Evolutionary conservation across 306 rosid genomes (phyloP), one percentile per base, ranked within the genome.

Genomic region (Abrus precatorius): DNA sequence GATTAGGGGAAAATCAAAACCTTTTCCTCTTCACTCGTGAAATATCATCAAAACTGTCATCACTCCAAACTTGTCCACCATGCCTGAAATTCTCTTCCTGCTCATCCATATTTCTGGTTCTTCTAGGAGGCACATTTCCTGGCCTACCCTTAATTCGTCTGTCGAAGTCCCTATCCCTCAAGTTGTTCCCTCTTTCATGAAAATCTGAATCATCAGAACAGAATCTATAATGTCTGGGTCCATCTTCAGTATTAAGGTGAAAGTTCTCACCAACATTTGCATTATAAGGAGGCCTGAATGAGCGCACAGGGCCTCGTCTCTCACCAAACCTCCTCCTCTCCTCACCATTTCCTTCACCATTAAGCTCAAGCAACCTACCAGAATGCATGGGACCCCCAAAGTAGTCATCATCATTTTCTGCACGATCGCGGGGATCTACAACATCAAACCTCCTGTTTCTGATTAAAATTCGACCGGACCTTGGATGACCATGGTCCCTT

Each of bases 241-340:
- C 89, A 1, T 93, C 91, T 83, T 88, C 93, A 5, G 85, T 69
- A 79, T 91, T 89, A 30, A 85, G 82, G 82, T 85, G 95, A 80
- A 86, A 95, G 75, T 79, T 88, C 77, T 91, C 97, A 73, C 83
- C 85, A 73, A 77, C 89, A 79, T 44, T 79, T 68, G 76, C 81
- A 74, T 85, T 91, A 79, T 84, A 92, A 69, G 92, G 83, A 57
- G 88, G 92, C 83, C 97, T 90, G 70, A 90, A 93, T 56, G 92
- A 71, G 27, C 92, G 94, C 59, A 89, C 76, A 40, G 90, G 95
- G 72, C 91, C 97, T 29, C 91, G 84, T 72, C 97, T 90, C 74
- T 87, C 97, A 66, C 86, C 87, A 88, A 91, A 93, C 84, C 96
- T 83, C 48, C 98, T 88, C 81, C 91, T 83, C 47, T 90, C 97